Base-by-base conservation (phyloP, 2,329 filamentous ascomycete species). In the Calonectria naviculata region DNA sequence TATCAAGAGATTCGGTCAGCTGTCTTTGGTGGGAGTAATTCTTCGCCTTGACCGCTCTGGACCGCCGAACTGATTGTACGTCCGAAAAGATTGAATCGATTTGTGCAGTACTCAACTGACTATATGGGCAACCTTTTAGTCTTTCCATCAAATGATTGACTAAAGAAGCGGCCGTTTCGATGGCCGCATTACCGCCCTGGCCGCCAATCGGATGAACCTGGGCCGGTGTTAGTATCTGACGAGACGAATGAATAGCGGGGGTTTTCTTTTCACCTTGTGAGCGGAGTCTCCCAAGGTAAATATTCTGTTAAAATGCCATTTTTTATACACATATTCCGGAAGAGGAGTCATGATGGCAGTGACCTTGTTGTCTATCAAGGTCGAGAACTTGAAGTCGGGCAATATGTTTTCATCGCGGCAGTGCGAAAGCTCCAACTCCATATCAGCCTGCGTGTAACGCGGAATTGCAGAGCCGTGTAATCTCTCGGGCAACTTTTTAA, bases 211-310 rank as follows among this genome's bases (percentile, higher is more conserved):
- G 71, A 21, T 71, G 56, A 9, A 70, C 24, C 71, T 72, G 17
- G 12, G 8, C 6, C 10, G 26, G 6, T 15, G 41, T 65, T 17
- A 49, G 10, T 21, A 36, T 4, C 19, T 19, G 9, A 46, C 5
- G 8, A 24, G 15, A 21, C 10, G 10, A 19, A 21, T 26, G 1
- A 2, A 13, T 19, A 15, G 5, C 13, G 13, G n/a, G n/a, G n/a
- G n/a, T n/a, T n/a, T 13, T 9, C 4, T 17, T 8, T 29, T 1
- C 65, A 75, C 82, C 79, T 86, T 86, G 71, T 86, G 84, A 8
- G 80, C 83, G 1, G 84, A 78, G 71, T 86, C 85, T 0, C 84
- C 85, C 7, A 86, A 79, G 1, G 80, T 76, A 2, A 86, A 78
- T 4, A 84, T 80, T 12, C 85, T 76, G 13, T 80, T 78, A 47